Evolutionary conservation across 495 filamentous ascomycete genomes (phyloP), one percentile per base, ranked within the genome.

Genomic region (Trichoderma gamsii): DNA sequence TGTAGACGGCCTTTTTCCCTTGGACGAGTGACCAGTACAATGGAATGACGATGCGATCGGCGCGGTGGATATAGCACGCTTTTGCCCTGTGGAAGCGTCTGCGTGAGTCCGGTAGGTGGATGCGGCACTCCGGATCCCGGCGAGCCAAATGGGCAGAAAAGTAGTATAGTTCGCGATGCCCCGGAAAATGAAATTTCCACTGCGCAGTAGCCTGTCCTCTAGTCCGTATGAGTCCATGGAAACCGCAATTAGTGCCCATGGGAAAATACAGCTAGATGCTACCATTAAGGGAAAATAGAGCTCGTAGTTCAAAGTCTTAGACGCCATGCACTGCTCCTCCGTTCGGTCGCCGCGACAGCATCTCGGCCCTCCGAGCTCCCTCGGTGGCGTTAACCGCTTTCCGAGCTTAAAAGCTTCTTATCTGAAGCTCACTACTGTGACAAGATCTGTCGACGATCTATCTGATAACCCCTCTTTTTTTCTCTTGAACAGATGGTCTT

Each of bases 331-430:
- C 18, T 49, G 35, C 16, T 61, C 35, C 56, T 61, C 56, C 56
- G 56, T 27, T 61, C 56, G 56, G 56, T 61, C 56, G 56, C 56
- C 56, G 56, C 56, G 49, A 61, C 12, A 13, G 13, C 0, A 0
- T 13, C 23, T 61, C 56, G 56, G 56, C 13, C 56, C 29, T 61
- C 56, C 56, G 56, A 61, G 56, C 25, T 61, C 0, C 25, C 27
- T 61, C 56, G 56, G 23, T 61, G 56, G 56, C 56, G 56, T 61
- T 61, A 61, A 32, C 56, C 23, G 56, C 56, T 29, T 32, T 61
- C 56, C 56, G 56, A 61, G 56, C 56, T 61, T 61, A 2, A 52
- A 52, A 23, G 18, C 21, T 21, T 29, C 29, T 9, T 21, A 52
- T 61, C 11, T 61, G 29, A 13, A 35, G 56, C 56, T 61, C 56